These are phyloP conservation scores for Ailanthus altissimus DNA, from an alignment of 345 rosid genomes.

Conservation along the genomic window DNA sequence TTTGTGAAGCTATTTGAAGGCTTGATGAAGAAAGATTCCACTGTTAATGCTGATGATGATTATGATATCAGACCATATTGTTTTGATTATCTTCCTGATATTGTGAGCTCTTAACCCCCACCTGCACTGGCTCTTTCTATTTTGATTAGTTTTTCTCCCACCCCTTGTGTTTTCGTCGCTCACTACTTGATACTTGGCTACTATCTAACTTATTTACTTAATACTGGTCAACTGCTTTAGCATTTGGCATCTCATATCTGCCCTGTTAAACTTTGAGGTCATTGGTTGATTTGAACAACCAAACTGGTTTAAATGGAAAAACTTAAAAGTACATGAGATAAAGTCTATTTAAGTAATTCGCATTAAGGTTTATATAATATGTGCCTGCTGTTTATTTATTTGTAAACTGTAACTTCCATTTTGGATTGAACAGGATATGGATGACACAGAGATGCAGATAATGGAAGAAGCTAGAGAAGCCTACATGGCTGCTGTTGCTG, in stretches of 20 bases:
- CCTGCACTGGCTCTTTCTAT: neutral
- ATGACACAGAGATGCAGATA: slow-evolving; percentile 47
- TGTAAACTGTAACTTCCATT: slow-evolving; percentile 3
- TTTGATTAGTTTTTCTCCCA: neutral
- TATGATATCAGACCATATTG: slow-evolving; percentile 57
- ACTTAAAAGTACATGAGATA: neutral
- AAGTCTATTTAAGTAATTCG: neutral
- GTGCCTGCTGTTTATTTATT: neutral
- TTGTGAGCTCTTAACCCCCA: slow-evolving; percentile 46
- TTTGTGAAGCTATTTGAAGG: slow-evolving; percentile 60
- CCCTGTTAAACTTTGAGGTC: neutral
- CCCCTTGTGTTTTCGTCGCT: neutral
- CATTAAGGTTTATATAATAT: neutral
- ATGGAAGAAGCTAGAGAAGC: slow-evolving; percentile 87
- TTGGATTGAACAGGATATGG: slow-evolving; percentile 50
- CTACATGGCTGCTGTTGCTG: slow-evolving; percentile 64
- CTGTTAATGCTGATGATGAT: slow-evolving; percentile 48
- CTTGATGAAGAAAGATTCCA: slow-evolving; percentile 45
- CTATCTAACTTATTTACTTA: neutral
- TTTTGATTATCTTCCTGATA: slow-evolving; percentile 53
- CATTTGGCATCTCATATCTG: neutral
- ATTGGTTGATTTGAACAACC: neutral
- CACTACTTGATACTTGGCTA: neutral
- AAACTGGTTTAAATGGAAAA: neutral
- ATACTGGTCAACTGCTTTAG: neutral